Evolutionary conservation across 192 early-diverging fungal species (phyloP), one percentile per base, ranked within the genome.

Genomic region (Geranomyces variabilis): DNA sequence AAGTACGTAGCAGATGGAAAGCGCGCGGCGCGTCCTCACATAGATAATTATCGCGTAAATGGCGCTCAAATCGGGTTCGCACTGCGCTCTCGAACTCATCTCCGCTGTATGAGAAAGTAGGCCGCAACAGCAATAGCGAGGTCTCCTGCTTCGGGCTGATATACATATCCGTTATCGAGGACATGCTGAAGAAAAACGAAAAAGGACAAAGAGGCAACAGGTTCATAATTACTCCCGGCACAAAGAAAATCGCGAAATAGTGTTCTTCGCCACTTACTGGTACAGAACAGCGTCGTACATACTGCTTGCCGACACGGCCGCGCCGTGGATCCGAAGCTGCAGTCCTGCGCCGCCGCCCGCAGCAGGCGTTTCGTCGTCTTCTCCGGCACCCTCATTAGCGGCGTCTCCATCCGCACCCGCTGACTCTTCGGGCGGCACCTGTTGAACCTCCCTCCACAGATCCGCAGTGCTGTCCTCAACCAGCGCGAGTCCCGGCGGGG

Each of bases 221-320:
- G n/a, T n/a, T n/a, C n/a, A n/a, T n/a, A n/a, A n/a, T n/a, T n/a
- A n/a, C n/a, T n/a, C n/a, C n/a, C n/a, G n/a, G n/a, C n/a, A n/a
- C n/a, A n/a, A n/a, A n/a, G n/a, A n/a, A n/a, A 47, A 47, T 47
- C 12, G 10, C 46, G 12, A 47, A 47, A 47, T 47, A 47, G 12
- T 47, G 46, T 19, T n/a, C n/a, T n/a, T n/a, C n/a, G n/a, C 10
- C 46, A 53, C 51, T 53, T 15, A 53, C 51, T 60, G 26, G 30
- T 59, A 74, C 21, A 66, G 48, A 7, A 74, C 8, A 5, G 72
- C 72, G 29, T 74, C 64, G 29, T 22, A 74, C 34, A 66, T 31
- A 44, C 53, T 45, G 30, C 45, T 67, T 28, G 31, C 72, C 15
- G 72, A 74, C 9, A 48, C 57, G 13, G 63, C 72, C 17, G 65